Conservation (phyloP, 2,329 filamentous ascomycete species). For the Pseudogymnoascus pannorum region DNA sequence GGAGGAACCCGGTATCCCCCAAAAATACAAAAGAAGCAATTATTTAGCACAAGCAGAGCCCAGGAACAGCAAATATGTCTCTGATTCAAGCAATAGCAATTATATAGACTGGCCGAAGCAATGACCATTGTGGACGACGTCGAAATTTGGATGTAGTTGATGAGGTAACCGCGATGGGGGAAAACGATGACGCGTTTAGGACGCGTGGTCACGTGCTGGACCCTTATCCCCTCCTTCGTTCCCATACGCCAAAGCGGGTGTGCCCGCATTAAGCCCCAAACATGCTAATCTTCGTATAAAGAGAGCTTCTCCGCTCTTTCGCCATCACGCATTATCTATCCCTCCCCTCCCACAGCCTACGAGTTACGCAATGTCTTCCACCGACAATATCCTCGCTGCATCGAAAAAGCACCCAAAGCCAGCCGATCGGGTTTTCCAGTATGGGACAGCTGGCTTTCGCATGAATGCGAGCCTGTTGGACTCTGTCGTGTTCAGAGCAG, state of each 20-base stretch:
- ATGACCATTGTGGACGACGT: not conserved
- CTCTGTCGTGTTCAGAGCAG: constrained; percentile 87
- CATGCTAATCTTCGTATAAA: constrained; percentile 7
- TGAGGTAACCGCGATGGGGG: not conserved
- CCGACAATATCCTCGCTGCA: constrained; percentile 48
- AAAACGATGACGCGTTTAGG: not conserved
- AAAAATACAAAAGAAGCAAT: not conserved
- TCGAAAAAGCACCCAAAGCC: constrained; percentile 55
- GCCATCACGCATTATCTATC: not conserved
- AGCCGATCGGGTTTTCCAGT: constrained; percentile 49
- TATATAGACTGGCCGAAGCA: not conserved
- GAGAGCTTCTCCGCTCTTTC: constrained; percentile 7
- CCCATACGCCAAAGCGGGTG: constrained; percentile 5
- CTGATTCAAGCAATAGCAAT: not conserved
- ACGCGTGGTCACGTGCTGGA: not conserved
- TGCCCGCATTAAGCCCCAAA: constrained; percentile 6
- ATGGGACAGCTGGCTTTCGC: constrained; percentile 61
- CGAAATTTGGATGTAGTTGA: not conserved
- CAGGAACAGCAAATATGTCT: not conserved
- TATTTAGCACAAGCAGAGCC: not conserved
- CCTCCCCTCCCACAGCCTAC: not conserved
- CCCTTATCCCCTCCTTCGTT: constrained; percentile 4
- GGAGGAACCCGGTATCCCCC: not conserved
- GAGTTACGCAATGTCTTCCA: constrained; percentile 35
- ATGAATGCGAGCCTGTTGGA: constrained; percentile 75